These are phyloP conservation scores for Aspergillus conjunctus DNA, from an alignment of 495 filamentous ascomycete genomes.

Conservation along the genomic window DNA sequence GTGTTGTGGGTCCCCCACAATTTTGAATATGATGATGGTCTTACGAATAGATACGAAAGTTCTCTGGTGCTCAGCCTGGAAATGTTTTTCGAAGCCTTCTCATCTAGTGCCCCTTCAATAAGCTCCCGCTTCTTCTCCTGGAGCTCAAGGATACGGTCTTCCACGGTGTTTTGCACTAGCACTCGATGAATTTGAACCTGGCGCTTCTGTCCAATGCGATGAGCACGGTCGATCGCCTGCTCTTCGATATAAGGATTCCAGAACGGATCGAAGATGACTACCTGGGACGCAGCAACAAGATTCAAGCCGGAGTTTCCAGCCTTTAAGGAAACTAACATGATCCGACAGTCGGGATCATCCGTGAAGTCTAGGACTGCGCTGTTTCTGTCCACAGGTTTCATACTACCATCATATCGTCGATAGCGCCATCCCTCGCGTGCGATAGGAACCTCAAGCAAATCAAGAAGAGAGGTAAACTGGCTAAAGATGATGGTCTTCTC, in stretches of 20 bases:
- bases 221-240: conserved; percentile 90
- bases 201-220: conserved; percentile 82
- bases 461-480: conserved; percentile 88
- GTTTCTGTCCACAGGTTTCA: conserved; percentile 70
- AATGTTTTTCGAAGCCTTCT: conserved; percentile 67
- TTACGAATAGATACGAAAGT: conserved; percentile 73
- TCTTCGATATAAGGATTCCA: conserved; percentile 97
- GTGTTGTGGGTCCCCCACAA: conserved; percentile 18
- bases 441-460: conserved; percentile 90
- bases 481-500: conserved; percentile 94
- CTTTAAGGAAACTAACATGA: conserved; percentile 88
- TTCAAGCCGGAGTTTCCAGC: conserved; percentile 93
- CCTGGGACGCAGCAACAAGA: conserved; percentile 79
- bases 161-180: conserved; percentile 75
- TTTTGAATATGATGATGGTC: conserved; percentile 23
- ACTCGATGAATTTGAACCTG: conserved; percentile 81
- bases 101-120: conserved; percentile 81
- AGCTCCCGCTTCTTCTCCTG: conserved; percentile 81
- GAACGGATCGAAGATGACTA: conserved; percentile 93
- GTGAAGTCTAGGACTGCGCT: conserved; percentile 73
- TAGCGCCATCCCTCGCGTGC: conserved; percentile 62
- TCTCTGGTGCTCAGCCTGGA: conserved; percentile 63
- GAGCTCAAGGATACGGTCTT: conserved; percentile 85
- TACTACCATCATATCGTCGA: conserved; percentile 84
- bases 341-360: conserved; percentile 60